Evolutionary conservation across 73 alveolate species (phyloP), one percentile per base, ranked within the genome.

Genomic region (Tetrahymena borealis): DNA sequence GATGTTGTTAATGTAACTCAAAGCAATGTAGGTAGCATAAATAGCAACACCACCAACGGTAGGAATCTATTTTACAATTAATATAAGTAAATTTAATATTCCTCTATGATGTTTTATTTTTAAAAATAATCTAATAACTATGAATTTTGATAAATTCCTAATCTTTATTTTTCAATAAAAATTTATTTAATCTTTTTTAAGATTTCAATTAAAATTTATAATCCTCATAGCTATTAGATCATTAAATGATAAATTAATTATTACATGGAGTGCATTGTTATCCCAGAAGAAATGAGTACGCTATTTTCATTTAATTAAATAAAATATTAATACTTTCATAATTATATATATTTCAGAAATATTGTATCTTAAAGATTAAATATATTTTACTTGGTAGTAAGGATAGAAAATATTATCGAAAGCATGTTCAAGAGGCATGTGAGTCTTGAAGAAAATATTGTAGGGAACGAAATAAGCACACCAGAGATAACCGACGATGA

Each of bases 401-500:
- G 95, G 95, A 90, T 78, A 93, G 78, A 93, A 93, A 40, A 85
- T 39, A 35, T 90, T 91, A 38, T 93, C 95, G 28, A 38, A 33
- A 41, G 78, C 78, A 32, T 39, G 91, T 79, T 93, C 95, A 40
- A 85, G 78, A 90, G 91, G 90, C 91, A 93, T 32, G 78, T 93
- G 90, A 10, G 95, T 79, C 78, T 93, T 93, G 42, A 39, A 93
- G 38, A 93, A 42, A 32, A 79, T 85, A 28, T 93, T 79, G 40
- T 79, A 79, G 38, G 95, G 95, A 7, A 93, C 78, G 32, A 85
- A 90, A 79, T 85, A 95, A 31, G 97, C 96, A 91, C 94, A 94
- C 94, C 95, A 94, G 16, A 94, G 93, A 39, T 94, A 78, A 39
- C 95, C 96, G 40, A 91, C 39, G 2, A 94, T 95, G 15, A 93